Base-by-base conservation (phyloP, 768 basidiomycete genomes). In the Xerocomellus amylosporus region DNA sequence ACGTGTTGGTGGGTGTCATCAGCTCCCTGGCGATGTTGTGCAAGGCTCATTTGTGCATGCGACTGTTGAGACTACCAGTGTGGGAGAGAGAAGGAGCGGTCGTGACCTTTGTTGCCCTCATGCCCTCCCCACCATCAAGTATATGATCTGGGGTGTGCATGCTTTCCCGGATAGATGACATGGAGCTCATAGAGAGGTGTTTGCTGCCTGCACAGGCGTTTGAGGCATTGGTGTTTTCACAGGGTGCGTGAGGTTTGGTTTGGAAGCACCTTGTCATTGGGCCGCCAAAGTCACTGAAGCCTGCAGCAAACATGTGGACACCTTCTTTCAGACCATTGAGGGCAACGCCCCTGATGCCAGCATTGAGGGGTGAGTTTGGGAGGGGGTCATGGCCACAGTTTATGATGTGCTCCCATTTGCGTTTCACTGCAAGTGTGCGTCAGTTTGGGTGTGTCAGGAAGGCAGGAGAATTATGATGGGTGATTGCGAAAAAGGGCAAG, bases 351-450 rank as follows among this genome's bases (percentile, higher is more conserved):
- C 63, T 53, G 8, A 66, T 53, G 15, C 61, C 55, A 0, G 56
- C 51, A 13, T 41, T 26, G 24, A 39, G 50, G 10, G 45, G 12
- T 8, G 37, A 6, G 34, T 45, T 56, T 19, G 39, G 19, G 30
- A 45, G 39, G 17, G 61, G 49, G 15, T 66, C 61, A 1, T 64
- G 24, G 24, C 86, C 84, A 15, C 82, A 79, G 61, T 79, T 80
- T 41, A 92, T 82, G 54, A 93, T 89, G 31, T 83, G 80, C 68
- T 87, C 89, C 91, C 91, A 93, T 70, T 86, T 89, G 54, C 80
- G 82, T 75, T 93, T 93, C 46, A 93, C 84, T 86, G 59, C 3
- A 39, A 13, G 47, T 20, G 48, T 34, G 17, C 17, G 26, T 46
- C 22, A 39, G n/a, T 31, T 8, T 20, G 15, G 30, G 15, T 22